These are phyloP conservation scores for Clavulina sp. DNA, from an alignment of 768 basidiomycete species.

Conservation along the genomic window DNA sequence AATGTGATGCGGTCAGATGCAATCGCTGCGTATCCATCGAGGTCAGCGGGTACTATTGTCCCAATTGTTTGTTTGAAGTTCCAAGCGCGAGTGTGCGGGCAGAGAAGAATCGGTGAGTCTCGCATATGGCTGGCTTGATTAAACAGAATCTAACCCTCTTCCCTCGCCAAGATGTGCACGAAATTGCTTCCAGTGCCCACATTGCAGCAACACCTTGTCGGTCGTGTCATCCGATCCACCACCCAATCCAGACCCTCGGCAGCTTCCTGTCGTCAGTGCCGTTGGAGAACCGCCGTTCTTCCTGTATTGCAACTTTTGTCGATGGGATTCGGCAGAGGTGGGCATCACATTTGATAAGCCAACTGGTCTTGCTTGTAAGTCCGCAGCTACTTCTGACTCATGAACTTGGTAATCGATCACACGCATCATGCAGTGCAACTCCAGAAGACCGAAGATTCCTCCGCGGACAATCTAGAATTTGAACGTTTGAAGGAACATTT, in stretches of 20 bases:
- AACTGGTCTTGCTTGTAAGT: slow-evolving; percentile 78
- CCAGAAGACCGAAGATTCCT: slow-evolving; percentile 76
- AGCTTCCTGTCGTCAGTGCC: slow-evolving; percentile 17
- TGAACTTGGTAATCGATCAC: background rate
- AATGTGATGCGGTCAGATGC: slow-evolving; percentile 91
- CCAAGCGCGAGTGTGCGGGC: slow-evolving; percentile 95
- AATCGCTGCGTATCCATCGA: slow-evolving; percentile 84
- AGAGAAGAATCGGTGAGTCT: slow-evolving; percentile 77
- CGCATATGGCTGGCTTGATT: background rate
- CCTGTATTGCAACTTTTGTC: slow-evolving; percentile 78
- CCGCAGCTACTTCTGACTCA: background rate
- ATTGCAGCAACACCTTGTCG: slow-evolving; percentile 75
- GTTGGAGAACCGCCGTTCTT: slow-evolving; percentile 81
- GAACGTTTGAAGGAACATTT: slow-evolving; percentile 94
- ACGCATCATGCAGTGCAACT: slow-evolving; percentile 62
- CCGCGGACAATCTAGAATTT: slow-evolving; percentile 72
- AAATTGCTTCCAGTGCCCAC: slow-evolving; percentile 94
- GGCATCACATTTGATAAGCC: slow-evolving; percentile 93
- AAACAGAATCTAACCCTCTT: background rate
- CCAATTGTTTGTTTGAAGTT: slow-evolving; percentile 95
- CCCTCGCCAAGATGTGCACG: slow-evolving; percentile 61
- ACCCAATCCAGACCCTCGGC: slow-evolving; percentile 40
- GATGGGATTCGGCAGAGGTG: slow-evolving; percentile 87
- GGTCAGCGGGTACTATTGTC: slow-evolving; percentile 95
- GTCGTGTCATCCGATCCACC: slow-evolving; percentile 79